Evolutionary conservation across 176 grass and related monocot genomes (phyloP).

Genomic region (Tillandsia leiboldiana): DNA sequence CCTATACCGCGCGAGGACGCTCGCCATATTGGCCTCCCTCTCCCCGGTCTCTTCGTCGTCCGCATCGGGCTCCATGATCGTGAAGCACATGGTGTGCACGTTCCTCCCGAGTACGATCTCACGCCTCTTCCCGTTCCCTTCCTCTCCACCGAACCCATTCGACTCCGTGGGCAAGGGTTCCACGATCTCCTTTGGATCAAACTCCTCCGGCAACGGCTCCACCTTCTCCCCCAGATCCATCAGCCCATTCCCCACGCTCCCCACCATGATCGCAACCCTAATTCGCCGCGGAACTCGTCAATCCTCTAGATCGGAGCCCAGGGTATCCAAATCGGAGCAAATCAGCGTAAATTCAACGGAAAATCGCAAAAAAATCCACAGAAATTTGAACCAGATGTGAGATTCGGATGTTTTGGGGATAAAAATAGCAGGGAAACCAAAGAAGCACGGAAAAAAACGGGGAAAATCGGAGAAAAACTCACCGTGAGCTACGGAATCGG

Average conservation of each 20-base stretch:
- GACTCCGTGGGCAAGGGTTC: background rate
- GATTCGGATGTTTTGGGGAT: no score
- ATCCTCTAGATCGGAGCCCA: no score
- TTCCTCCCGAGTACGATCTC: conserved; percentile 74
- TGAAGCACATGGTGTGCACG: conserved; percentile 56
- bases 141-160: conserved; percentile 1
- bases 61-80: conserved; percentile 64
- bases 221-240: conserved; percentile 28
- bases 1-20: conserved; percentile 69
- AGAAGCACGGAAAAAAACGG: background rate
- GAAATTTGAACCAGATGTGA: no score
- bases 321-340: no score
- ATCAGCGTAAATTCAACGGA: no score
- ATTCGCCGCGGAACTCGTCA: no score
- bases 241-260: conserved; percentile 48
- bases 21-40: conserved; percentile 68
- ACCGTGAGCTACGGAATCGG: background rate
- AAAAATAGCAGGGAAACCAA: no score
- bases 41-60: conserved; percentile 78
- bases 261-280: conserved; percentile 42
- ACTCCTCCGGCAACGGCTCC: conserved; percentile 25
- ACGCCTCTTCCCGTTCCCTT: conserved; percentile 17
- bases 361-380: no score
- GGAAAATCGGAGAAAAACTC: background rate
- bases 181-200: conserved; percentile 12